These are phyloP conservation scores for Glycine soja DNA, from an alignment of 306 rosid genomes.

Conservation along the genomic window DNA sequence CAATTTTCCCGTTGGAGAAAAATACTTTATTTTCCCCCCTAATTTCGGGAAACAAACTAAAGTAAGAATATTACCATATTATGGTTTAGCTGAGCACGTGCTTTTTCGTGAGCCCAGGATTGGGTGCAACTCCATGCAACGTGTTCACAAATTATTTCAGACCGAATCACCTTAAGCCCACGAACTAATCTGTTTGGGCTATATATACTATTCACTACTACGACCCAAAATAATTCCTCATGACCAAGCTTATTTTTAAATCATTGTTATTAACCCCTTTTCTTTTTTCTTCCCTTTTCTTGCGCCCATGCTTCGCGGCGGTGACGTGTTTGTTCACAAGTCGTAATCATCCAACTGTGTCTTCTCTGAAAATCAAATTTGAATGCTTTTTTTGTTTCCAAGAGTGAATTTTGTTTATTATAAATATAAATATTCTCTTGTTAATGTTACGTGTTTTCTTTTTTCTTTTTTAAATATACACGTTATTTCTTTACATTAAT, in stretches of 20 bases:
- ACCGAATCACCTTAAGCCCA: constrained; percentile 40
- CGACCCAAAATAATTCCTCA: constrained; percentile 1
- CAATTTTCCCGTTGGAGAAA: constrained; percentile 16
- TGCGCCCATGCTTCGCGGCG: constrained; percentile 35
- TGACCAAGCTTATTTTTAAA: not conserved
- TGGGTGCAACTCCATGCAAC: constrained; percentile 46
- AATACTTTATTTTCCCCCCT: not conserved
- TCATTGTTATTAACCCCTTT: not conserved
- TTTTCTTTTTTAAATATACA: not conserved
- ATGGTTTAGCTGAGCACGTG: constrained; percentile 42
- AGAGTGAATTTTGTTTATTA: not conserved
- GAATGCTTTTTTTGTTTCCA: not conserved
- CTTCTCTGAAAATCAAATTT: constrained; percentile 12
- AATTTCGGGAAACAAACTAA: not conserved
- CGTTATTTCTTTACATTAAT: not conserved
- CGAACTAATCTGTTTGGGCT: constrained; percentile 29
- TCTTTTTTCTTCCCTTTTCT: constrained; percentile 6
- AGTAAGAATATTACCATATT: not conserved
- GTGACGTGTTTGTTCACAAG: constrained; percentile 52
- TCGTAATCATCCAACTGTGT: constrained; percentile 47
- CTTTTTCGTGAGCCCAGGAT: constrained; percentile 31
- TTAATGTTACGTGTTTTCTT: not conserved
- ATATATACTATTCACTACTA: not conserved
- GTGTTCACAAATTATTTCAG: constrained; percentile 21
- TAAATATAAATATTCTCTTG: not conserved